Conservation (phyloP, 768 basidiomycete species). For the Leccinum truebloodii region DNA sequence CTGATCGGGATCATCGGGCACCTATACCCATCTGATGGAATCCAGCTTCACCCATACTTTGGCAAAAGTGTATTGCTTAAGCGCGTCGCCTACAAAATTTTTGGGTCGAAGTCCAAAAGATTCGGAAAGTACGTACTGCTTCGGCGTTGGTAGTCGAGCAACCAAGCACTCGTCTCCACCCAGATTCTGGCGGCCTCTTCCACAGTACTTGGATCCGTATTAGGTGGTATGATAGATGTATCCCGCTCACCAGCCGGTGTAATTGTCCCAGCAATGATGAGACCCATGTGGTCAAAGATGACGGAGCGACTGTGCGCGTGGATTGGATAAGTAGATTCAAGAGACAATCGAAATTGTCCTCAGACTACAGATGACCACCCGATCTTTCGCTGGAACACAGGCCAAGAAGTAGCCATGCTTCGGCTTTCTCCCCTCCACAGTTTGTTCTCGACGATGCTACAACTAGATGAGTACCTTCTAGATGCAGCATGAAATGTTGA, state of each 20-base stretch:
- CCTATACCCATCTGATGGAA: constrained; percentile 70
- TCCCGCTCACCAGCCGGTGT: constrained; percentile 36
- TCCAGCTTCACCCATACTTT: constrained; percentile 54
- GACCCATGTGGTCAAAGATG: constrained; percentile 46
- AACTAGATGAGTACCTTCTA: constrained; percentile 2
- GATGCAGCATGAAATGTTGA: constrained; percentile 1
- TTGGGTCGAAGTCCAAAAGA: constrained; percentile 14
- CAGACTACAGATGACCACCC: constrained; percentile 67
- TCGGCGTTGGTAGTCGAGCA: constrained; percentile 54
- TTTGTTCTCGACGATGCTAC: constrained; percentile 72
- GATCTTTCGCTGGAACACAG: constrained; percentile 59
- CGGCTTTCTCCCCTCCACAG: constrained; percentile 72
- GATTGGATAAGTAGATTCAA: constrained; percentile 13
- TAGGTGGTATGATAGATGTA: constrained; percentile 53
- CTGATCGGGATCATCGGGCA: constrained; percentile 66
- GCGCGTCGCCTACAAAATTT: constrained; percentile 39
- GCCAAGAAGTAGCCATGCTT: constrained; percentile 51
- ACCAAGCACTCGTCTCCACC: constrained; percentile 74
- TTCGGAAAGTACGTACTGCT: constrained; percentile 37
- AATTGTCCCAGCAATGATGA: constrained; percentile 28
- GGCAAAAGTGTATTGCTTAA: constrained; percentile 45
- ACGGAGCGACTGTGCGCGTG: constrained; percentile 30
- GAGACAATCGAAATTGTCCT: constrained; percentile 28
- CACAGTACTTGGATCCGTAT: constrained; percentile 46
- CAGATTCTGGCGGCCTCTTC: constrained; percentile 59